Base-by-base conservation (phyloP, 2,329 filamentous ascomycete species). In the Phaeoacremonium minimum region DNA sequence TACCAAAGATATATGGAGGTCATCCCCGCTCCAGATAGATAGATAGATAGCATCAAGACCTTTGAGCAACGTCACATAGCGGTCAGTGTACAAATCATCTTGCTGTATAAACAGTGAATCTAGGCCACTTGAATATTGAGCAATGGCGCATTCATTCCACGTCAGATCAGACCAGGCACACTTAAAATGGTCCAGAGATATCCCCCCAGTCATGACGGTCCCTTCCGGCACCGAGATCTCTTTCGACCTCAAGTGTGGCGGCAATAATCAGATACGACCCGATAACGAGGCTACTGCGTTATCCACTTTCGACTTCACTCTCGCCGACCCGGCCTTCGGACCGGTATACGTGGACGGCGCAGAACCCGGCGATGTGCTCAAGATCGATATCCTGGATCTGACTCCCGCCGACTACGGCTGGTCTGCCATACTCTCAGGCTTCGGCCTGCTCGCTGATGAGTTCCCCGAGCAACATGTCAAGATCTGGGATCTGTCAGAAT, bases 401-500 rank as follows among this genome's bases (percentile, higher is more conserved):
- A 44, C 60, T 37, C 58, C 67, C 5, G 63, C 60, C 4, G 55
- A 60, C 36, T 75, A 66, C 58, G 73, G 71, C 18, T 76, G 71
- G 71, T 73, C 71, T 0, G 67, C 63, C n/a, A 61, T 75, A 18
- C 58, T 75, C 33, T 66, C 66, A 1, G 60, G 58, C 14, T 74
- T 75, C 43, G 72, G 73, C 4, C 58, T 76, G 7, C 49, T 76
- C 12, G 53, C 59, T 4, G 67, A 72, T 32, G 69, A 74, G 32
- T 74, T 68, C 37, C 51, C 60, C 1, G 55, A 64, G 4, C 53
- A 63, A 9, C 46, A 50, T 11, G 52, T 75, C 40, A 71, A 72
- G 45, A 67, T 74, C 31, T 74, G 69, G 69, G 58, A 70, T 29
- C 49, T 75, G 18, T 51, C 32, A 19, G 38, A 41, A 15, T 36